A percentile compares a stretch with the other conserved stretches of the same genome.
Conservation (phyloP, 441 rosid species). For the Erysimum cheiri region DNA sequence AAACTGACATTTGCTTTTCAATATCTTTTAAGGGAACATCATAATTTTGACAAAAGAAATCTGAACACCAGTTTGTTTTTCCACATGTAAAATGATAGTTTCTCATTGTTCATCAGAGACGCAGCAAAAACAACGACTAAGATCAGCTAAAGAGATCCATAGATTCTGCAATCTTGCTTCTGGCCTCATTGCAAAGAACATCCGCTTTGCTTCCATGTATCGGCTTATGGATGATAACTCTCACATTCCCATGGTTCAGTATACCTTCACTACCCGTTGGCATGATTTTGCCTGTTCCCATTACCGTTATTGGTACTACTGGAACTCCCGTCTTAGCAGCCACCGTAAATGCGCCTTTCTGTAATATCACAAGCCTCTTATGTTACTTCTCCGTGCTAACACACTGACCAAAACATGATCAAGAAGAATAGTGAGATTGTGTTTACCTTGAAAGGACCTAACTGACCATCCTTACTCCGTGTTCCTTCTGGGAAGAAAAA, state of each 20-base stretch:
- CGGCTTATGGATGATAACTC: conserved; percentile 75
- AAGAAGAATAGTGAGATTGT: conserved; percentile 10
- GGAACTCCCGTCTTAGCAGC: conserved; percentile 88
- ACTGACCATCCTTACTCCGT: conserved; percentile 78
- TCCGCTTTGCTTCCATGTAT: conserved; percentile 70
- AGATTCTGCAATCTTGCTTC: conserved; percentile 59
- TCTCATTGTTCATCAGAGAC: conserved; percentile 17
- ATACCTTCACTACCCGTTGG: conserved; percentile 78
- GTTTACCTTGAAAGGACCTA: conserved; percentile 85
- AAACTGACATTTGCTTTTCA: conserved; percentile 6
- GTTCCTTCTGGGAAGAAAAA: conserved; percentile 95
- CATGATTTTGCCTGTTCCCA: conserved; percentile 92
- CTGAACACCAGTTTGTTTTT: conserved; percentile 2
- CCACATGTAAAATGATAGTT: conserved; percentile 27
- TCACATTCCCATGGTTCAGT: conserved; percentile 67
- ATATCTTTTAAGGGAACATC: background rate
- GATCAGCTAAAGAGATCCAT: conserved; percentile 51
- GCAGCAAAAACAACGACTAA: conserved; percentile 15
- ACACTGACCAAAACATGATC: conserved; percentile 15
- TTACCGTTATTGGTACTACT: conserved; percentile 77
- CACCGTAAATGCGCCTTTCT: conserved; percentile 94
- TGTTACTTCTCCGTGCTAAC: background rate
- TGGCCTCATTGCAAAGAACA: conserved; percentile 65
- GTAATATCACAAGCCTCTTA: conserved; percentile 22
- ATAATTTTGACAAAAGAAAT: background rate